Base-by-base conservation (phyloP, 768 basidiomycete species). In the Mrakia blollopis region DNA sequence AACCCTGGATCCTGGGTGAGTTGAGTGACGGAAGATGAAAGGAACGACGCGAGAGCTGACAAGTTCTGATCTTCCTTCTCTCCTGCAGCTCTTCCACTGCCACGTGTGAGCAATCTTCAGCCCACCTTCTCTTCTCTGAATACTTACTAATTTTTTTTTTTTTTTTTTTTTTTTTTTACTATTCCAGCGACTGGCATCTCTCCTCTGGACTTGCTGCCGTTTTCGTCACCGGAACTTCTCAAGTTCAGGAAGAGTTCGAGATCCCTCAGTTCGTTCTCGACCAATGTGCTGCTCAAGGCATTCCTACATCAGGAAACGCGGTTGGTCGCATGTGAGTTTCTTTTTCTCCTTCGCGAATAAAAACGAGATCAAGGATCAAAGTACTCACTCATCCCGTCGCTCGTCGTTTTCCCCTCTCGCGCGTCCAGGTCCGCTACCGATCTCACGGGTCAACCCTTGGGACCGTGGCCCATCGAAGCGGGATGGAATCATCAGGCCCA, bases 1-100 rank as follows among this genome's bases (percentile, higher is more conserved):
- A 98, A 98, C 84, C 96, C 96, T 0, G 96, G 96, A 13, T 89
- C 87, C 13, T 95, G 93, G 18, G n/a, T 50, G 21, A 14, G 47
- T 50, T 50, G 16, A 18, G 21, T 50, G 2, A 18, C 47, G 47
- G 7, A 21, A 11, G 11, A 11, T 5, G 11, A 41, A 5, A 11
- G 39, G 39, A 18, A 50, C 47, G 47, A 50, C 47, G 47, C 47
- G 44, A 11, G 52, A 21, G 52, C 52, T 54, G 52, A 54, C 25
- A 16, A 16, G 23, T 54, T 10, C 10, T 54, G n/a, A n/a, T n/a
- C n/a, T n/a, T 57, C n/a, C 13, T 28, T 57, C 57, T 57, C n/a
- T 2, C 57, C 28, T n/a, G 9, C 28, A 28, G 57, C 57, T 39
- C 39, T 63, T 63, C 60, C 57, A 63, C 52, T 54, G 44, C 44